Evolutionary conservation across 2,329 filamentous ascomycete genomes (phyloP).

Genomic region (Pseudogymnoascus sp.): DNA sequence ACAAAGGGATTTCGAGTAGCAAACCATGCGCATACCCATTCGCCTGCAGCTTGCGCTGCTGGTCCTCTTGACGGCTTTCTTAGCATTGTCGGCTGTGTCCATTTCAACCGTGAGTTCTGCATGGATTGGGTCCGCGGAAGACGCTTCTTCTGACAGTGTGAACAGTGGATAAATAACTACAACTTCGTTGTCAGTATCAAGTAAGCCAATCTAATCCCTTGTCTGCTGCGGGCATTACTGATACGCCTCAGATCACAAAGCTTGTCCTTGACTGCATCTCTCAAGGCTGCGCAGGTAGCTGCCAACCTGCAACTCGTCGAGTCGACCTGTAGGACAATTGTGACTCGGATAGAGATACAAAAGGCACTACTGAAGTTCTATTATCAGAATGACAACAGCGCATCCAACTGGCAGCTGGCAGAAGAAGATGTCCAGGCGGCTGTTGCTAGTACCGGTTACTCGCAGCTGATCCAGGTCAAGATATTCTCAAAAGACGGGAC

Average conservation of each 20-base stretch:
- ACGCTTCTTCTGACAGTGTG: background rate
- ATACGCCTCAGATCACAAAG: slow-evolving; percentile 40
- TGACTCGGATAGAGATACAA: slow-evolving; percentile 57
- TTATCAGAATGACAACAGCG: slow-evolving; percentile 43
- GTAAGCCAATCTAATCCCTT: slow-evolving; percentile 22
- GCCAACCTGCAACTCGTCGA: slow-evolving; percentile 73
- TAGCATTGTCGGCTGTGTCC: slow-evolving; percentile 68
- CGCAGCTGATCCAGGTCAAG: slow-evolving; percentile 59
- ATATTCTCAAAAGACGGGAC: slow-evolving; percentile 63
- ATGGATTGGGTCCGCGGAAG: slow-evolving; percentile 23
- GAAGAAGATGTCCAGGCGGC: slow-evolving; percentile 62
- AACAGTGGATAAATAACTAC: slow-evolving; percentile 51
- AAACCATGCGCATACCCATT: slow-evolving; percentile 68
- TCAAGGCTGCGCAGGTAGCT: slow-evolving; percentile 76
- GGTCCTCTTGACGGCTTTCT: slow-evolving; percentile 65
- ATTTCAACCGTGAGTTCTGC: slow-evolving; percentile 57
- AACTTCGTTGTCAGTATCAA: slow-evolving; percentile 50
- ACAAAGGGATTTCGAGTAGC: background rate
- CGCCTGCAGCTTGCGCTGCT: slow-evolving; percentile 77
- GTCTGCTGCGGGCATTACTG: slow-evolving; percentile 8
- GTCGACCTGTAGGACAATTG: slow-evolving; percentile 63
- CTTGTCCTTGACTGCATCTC: slow-evolving; percentile 70
- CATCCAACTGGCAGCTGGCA: slow-evolving; percentile 53
- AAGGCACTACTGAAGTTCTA: slow-evolving; percentile 45
- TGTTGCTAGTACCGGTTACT: slow-evolving; percentile 46